A percentile compares a stretch with the other conserved stretches of the same genome.
These are phyloP conservation scores for Tetrahymena malaccensis DNA, from an alignment of 73 alveolate genomes.

Conservation along the genomic window DNA sequence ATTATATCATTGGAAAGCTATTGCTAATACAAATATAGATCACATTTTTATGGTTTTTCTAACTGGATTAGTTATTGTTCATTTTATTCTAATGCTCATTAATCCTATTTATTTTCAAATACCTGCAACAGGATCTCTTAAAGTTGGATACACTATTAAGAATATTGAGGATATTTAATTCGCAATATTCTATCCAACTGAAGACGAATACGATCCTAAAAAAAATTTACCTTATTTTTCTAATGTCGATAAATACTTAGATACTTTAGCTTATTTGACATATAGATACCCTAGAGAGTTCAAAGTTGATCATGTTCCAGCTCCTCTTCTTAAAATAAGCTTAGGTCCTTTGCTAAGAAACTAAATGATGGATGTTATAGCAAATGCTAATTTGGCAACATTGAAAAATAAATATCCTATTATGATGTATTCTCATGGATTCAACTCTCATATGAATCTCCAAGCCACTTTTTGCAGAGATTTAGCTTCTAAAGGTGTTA, in stretches of 20 bases:
- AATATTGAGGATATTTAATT: not conserved
- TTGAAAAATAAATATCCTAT: not conserved
- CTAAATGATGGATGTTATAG: not conserved
- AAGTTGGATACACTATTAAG: not conserved
- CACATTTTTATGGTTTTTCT: not conserved
- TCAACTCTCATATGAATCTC: not conserved
- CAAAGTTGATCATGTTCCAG: not conserved
- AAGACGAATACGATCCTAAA: not conserved
- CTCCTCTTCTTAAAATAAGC: not conserved
- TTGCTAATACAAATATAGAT: not conserved
- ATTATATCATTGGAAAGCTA: not conserved
- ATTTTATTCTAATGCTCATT: not conserved
- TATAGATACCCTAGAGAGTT: not conserved
- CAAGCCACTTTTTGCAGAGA: not conserved
- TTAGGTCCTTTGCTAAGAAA: not conserved
- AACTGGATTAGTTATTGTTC: not conserved
- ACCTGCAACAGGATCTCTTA: not conserved
- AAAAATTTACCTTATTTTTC: not conserved
- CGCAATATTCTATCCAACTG: not conserved
- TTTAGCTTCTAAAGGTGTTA: not conserved
- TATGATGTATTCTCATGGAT: not conserved
- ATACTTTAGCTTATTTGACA: not conserved
- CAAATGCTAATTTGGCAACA: not conserved
- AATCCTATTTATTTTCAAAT: not conserved
- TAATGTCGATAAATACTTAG: not conserved